These are phyloP conservation scores for Psilocybe tampanensis DNA, from an alignment of 768 basidiomycete species.

Conservation along the genomic window DNA sequence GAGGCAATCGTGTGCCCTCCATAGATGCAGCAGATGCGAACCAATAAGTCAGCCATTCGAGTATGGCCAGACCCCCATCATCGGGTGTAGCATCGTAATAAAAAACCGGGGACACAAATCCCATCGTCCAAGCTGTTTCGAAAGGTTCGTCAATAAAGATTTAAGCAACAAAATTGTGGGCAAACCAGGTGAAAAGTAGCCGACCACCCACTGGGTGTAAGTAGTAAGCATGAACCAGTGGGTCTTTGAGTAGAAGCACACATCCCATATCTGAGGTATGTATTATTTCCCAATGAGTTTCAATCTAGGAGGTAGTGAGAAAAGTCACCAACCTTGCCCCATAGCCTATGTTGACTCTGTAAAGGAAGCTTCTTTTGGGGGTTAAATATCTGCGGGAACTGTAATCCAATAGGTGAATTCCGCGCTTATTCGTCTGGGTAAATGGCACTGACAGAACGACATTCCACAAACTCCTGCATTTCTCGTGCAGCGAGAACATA, in stretches of 20 bases:
- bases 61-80: slow-evolving; percentile 52
- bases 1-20: slow-evolving; percentile 32
- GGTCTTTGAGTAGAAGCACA: slow-evolving; percentile 47
- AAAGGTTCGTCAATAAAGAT: not conserved
- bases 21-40: slow-evolving; percentile 52
- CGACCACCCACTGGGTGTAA: slow-evolving; percentile 64
- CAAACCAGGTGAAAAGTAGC: slow-evolving; percentile 58
- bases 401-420: slow-evolving; percentile 11
- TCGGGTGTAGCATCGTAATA: slow-evolving; percentile 35
- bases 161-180: not conserved
- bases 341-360: slow-evolving; percentile 52
- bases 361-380: slow-evolving; percentile 22
- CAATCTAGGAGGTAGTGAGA: not conserved
- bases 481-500: slow-evolving; percentile 59
- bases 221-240: slow-evolving; percentile 63
- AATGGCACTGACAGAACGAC: slow-evolving; percentile 36
- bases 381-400: slow-evolving; percentile 42
- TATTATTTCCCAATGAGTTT: not conserved
- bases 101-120: slow-evolving; percentile 51
- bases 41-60: slow-evolving; percentile 59
- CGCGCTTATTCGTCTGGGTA: not conserved
- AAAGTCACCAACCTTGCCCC: slow-evolving; percentile 52
- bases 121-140: slow-evolving; percentile 51
- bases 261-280: slow-evolving; percentile 60
- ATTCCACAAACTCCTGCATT: slow-evolving; percentile 52